Evolutionary conservation across 202 grass and related monocot genomes (phyloP).

Genomic region (Setaria viridis): DNA sequence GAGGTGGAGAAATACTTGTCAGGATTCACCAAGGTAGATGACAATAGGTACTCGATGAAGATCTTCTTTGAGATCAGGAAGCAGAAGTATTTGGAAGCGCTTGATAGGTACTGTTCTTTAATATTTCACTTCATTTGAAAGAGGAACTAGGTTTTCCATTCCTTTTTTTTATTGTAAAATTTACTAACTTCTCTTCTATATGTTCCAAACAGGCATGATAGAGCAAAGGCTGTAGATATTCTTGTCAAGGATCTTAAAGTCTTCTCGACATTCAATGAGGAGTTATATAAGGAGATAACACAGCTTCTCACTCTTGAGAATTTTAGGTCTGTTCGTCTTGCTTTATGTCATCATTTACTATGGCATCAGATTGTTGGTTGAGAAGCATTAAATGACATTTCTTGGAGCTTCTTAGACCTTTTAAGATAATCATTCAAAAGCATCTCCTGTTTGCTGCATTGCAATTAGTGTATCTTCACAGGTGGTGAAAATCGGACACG

Average conservation of each 20-base stretch:
- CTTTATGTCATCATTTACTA: constrained; percentile 27
- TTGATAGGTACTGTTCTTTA: constrained; percentile 72
- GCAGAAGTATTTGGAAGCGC: constrained; percentile 97
- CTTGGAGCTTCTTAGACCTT: constrained; percentile 6
- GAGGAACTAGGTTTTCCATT: not conserved
- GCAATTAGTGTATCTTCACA: constrained; percentile 4
- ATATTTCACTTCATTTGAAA: constrained; percentile 21
- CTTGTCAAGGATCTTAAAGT: constrained; percentile 99
- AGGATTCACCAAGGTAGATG: constrained; percentile 97
- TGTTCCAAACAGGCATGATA: constrained; percentile 79
- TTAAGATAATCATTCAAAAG: constrained; percentile 18
- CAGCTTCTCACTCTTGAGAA: constrained; percentile 98
- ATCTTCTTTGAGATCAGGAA: constrained; percentile 99
- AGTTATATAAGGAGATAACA: constrained; percentile 99
- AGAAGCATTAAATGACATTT: constrained; percentile 20
- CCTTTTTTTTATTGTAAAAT: constrained; percentile 17
- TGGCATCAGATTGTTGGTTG: constrained; percentile 10
- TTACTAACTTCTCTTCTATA: constrained; percentile 27
- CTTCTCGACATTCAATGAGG: constrained; percentile 98
- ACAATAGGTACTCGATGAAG: constrained; percentile 99
- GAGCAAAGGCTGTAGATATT: constrained; percentile 94
- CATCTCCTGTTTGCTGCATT: not conserved
- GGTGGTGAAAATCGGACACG: not conserved
- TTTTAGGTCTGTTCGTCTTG: constrained; percentile 66
- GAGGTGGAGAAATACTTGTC: constrained; percentile 97